Evolutionary conservation across 768 basidiomycete species (phyloP).

Genomic region (Leucocoprinus birnbaumii): DNA sequence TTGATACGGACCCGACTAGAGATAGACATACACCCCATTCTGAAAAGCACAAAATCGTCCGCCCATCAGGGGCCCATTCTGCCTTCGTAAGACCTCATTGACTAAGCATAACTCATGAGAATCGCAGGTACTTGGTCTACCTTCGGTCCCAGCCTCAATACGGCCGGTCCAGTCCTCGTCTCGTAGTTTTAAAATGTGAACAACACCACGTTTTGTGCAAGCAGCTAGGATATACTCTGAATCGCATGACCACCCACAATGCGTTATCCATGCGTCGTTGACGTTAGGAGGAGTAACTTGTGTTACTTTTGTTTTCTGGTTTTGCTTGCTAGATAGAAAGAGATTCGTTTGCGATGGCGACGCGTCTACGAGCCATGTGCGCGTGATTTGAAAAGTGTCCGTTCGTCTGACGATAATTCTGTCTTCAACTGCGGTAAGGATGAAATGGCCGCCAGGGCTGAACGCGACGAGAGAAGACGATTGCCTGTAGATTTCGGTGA

Average conservation of each 20-base stretch:
- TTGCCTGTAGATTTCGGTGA: slow-evolving; percentile 83
- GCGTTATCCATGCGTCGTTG: slow-evolving; percentile 55
- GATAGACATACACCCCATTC: slow-evolving; percentile 81
- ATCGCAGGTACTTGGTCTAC: slow-evolving; percentile 20
- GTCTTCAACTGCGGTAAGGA: slow-evolving; percentile 77
- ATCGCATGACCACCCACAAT: slow-evolving; percentile 84
- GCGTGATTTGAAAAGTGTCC: slow-evolving; percentile 78
- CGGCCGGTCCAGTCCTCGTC: slow-evolving; percentile 78
- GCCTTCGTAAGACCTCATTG: slow-evolving; percentile 68
- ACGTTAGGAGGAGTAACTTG: slow-evolving; percentile 20
- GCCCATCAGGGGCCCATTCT: slow-evolving; percentile 89
- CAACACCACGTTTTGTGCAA: slow-evolving; percentile 66
- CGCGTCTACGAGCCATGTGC: slow-evolving; percentile 71
- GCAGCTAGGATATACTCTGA: slow-evolving; percentile 85
- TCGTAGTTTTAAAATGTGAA: slow-evolving; percentile 75
- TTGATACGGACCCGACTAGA: neutral
- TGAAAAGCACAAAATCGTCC: slow-evolving; percentile 84
- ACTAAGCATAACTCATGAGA: slow-evolving; percentile 8
- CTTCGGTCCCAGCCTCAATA: slow-evolving; percentile 80
- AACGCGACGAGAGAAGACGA: slow-evolving; percentile 69
- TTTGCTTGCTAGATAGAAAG: slow-evolving; percentile 33
- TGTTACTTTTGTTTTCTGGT: slow-evolving; percentile 25
- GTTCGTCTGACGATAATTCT: slow-evolving; percentile 81
- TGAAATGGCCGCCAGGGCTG: slow-evolving; percentile 85
- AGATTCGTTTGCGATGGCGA: slow-evolving; percentile 49